Evolutionary conservation across 345 rosid genomes (phyloP), one percentile per base, ranked within the genome.

Genomic region (Gossypium longicalyx): DNA sequence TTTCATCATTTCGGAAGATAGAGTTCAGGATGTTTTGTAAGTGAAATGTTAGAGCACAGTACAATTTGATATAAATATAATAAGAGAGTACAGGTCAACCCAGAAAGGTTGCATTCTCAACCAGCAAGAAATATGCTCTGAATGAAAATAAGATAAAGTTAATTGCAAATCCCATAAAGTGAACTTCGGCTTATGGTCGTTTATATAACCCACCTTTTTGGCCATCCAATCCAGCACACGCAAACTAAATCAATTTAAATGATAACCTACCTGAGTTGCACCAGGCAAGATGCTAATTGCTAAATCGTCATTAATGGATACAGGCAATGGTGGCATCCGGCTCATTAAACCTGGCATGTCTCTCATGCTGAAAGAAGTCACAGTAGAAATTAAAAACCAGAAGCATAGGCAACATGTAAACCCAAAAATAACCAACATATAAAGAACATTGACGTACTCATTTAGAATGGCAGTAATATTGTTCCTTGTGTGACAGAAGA

Each of bases 261-360:
- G 53, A 53, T 16, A 52, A 7, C 57, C 82, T 80, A 90, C 92
- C 90, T 84, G 85, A 76, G 82, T 78, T 62, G 85, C 74, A 76
- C 64, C 81, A 62, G 88, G 91, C 77, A 89, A 79, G 74, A 91
- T 70, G 80, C 83, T 83, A 80, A 68, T 85, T 22, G 89, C 90
- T 73, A 94, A 91, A 82, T 91, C 87, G 63, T 87, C 93, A 44
- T 85, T 63, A 61, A 94, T 82, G 63, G 87, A 81, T 59, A 85
- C 89, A 45, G 87, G 90, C 72, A 94, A 85, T 44, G 97, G 94
- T 52, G 90, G 94, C 97, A 94, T 91, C 77, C 84, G 93, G 76
- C 89, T 91, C 97, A 94, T 92, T 80, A 92, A 85, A 80, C 94
- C 94, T 54, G 97, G 94, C 87, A 79, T 89, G 68, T 79, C 77